Conservation (phyloP, 2,329 filamentous ascomycete genomes). For the Pestalotiopsis sp. region DNA sequence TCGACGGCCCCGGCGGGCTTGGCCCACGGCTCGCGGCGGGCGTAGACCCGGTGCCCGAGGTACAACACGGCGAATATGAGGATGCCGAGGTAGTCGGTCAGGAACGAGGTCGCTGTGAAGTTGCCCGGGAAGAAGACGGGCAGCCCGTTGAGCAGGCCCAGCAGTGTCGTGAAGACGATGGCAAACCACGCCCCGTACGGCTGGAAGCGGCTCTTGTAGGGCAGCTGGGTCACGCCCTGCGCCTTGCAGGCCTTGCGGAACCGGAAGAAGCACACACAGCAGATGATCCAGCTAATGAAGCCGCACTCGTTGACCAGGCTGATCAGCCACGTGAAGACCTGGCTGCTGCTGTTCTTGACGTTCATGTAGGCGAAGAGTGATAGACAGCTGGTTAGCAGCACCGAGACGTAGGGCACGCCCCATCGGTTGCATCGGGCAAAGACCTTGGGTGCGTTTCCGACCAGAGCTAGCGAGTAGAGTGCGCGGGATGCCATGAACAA, state of each 20-base stretch:
- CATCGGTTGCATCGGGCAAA: conserved; percentile 47
- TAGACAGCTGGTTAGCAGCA: conserved; percentile 54
- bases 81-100: conserved; percentile 66
- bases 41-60: conserved; percentile 42
- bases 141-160: conserved; percentile 65
- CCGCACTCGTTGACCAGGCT: conserved; percentile 54
- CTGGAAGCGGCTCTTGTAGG: conserved; percentile 56
- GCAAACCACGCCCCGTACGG: conserved; percentile 59
- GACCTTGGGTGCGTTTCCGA: conserved; percentile 47
- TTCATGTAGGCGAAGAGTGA: conserved; percentile 67
- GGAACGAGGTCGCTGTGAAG: conserved; percentile 58
- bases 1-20: not conserved
- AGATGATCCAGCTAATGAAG: conserved; percentile 55
- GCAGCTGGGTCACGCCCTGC: conserved; percentile 47
- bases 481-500: conserved; percentile 48
- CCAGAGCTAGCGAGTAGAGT: conserved; percentile 49
- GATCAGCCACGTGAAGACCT: conserved; percentile 65
- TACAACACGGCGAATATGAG: conserved; percentile 62
- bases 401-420: conserved; percentile 40
- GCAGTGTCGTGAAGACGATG: conserved; percentile 52
- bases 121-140: conserved; percentile 62
- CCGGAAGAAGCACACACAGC: conserved; percentile 57
- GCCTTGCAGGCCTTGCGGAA: conserved; percentile 53
- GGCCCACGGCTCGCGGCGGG: conserved; percentile 48
- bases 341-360: conserved; percentile 56